phyloP scores from a whole-genome alignment of 1,139 yeast species.

The Lodderomyces parapsilosis region DNA sequence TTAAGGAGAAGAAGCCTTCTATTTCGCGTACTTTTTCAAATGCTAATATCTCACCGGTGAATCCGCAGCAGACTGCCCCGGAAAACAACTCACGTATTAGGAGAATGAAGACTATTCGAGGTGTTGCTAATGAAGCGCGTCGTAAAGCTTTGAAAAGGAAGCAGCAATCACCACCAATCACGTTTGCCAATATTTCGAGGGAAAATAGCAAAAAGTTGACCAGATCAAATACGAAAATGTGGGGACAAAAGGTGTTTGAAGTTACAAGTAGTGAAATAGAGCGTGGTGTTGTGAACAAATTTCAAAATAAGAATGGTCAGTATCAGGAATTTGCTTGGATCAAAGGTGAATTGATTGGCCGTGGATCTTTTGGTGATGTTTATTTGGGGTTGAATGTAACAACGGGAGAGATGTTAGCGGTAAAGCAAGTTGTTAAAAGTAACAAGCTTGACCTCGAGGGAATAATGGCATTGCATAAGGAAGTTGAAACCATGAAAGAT shows the following conservation, averaged over 20 bases:
- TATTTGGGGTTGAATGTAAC: slow-evolving; percentile 91
- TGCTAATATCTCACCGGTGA: slow-evolving; percentile 44
- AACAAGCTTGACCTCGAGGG: slow-evolving; percentile 40
- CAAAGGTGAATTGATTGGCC: slow-evolving; percentile 93
- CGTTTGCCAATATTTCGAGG: slow-evolving; percentile 12
- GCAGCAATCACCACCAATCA: slow-evolving; percentile 14
- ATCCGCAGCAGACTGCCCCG: slow-evolving; percentile 2
- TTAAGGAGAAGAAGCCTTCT: slow-evolving; percentile 28
- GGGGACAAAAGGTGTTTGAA: slow-evolving; percentile 95
- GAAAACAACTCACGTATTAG: slow-evolving; percentile 26
- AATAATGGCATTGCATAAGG: slow-evolving; percentile 82
- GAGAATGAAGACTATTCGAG: slow-evolving; percentile 79
- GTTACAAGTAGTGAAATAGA: slow-evolving; percentile 75
- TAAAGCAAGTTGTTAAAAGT: slow-evolving; percentile 72
- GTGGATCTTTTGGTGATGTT: slow-evolving; percentile 97
- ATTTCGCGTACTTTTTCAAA: slow-evolving; percentile 49
- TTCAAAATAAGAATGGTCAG: slow-evolving; percentile 60
- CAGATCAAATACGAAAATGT: slow-evolving; percentile 87
- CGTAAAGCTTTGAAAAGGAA: slow-evolving; percentile 47
- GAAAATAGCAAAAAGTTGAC: slow-evolving; percentile 33
- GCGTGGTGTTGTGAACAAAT: slow-evolving; percentile 55
- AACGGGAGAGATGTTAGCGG: slow-evolving; percentile 98
- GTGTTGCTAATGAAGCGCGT: slow-evolving; percentile 87
- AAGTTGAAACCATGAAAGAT: slow-evolving; percentile 92
- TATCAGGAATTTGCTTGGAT: slow-evolving; percentile 94